Percentiles rank a stretch among this genome's conserved stretches.
Evolutionary conservation across 2,329 filamentous ascomycete species (phyloP).

Genomic region (Pseudogymnoascus sp.): DNA sequence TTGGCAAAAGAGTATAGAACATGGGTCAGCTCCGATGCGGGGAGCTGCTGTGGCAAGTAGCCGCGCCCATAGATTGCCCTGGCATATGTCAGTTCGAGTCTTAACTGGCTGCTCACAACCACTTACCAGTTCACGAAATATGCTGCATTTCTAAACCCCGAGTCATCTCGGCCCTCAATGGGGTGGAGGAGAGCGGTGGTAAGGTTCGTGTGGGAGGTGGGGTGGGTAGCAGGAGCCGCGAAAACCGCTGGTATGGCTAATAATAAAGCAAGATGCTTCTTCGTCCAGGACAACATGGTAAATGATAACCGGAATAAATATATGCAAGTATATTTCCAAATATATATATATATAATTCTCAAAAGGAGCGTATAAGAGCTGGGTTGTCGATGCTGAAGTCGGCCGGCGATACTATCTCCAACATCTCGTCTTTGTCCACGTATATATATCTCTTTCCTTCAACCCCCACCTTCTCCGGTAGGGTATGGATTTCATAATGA

Average conservation of each 20-base stretch:
- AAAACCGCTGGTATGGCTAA: neutral
- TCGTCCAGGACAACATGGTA: constrained; percentile 8
- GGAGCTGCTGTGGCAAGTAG: constrained; percentile 64
- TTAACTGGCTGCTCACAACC: neutral
- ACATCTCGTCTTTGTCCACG: neutral
- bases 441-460: neutral
- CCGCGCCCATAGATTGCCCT: constrained; percentile 68
- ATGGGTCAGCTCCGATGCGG: constrained; percentile 63
- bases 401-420: neutral
- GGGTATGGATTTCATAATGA: neutral
- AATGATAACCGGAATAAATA: neutral
- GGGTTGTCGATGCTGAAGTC: constrained; percentile 5
- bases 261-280: constrained; percentile 2
- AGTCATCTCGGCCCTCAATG: neutral
- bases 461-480: neutral
- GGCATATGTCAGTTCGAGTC: neutral
- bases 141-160: constrained; percentile 17
- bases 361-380: neutral
- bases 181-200: neutral
- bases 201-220: neutral
- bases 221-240: neutral
- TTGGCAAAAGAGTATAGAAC: constrained; percentile 79
- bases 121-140: constrained; percentile 32
- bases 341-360: neutral
- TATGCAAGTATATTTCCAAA: neutral